Conservation (phyloP, 73 alveolate species). For the Stentor roeselii region DNA sequence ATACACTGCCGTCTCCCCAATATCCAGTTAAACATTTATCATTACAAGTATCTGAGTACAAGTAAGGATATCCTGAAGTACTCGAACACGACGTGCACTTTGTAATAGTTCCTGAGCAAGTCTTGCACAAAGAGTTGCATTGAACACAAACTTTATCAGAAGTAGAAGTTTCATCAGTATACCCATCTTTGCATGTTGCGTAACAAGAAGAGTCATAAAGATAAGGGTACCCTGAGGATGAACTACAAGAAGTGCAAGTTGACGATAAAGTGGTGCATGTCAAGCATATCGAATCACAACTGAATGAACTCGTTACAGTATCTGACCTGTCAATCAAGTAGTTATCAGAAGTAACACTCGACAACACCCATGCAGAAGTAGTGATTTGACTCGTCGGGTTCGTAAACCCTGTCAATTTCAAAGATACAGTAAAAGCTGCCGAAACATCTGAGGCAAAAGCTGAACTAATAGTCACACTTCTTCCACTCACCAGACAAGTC, state of each 20-base stretch:
- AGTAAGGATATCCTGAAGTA: neutral
- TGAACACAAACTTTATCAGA: neutral
- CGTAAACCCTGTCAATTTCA: neutral
- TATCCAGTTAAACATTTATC: neutral
- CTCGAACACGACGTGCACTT: neutral
- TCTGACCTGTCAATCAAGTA: neutral
- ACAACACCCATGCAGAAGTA: neutral
- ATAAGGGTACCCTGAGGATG: neutral
- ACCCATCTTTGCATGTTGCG: constrained; percentile 7
- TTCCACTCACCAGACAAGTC: neutral
- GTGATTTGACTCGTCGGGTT: neutral
- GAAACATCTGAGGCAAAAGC: neutral
- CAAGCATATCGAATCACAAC: neutral
- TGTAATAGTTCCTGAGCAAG: neutral
- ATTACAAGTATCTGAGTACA: neutral
- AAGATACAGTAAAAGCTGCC: neutral
- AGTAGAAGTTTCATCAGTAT: neutral
- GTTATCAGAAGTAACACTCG: neutral
- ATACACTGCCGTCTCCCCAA: constrained; percentile 18
- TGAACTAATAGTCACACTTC: neutral
- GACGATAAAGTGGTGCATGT: neutral
- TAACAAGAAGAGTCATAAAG: neutral
- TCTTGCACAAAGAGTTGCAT: neutral
- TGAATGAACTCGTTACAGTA: neutral
- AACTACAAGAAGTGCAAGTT: neutral